Base-by-base conservation (phyloP, 176 grass and related monocot genomes). In the Zea luxurians region DNA sequence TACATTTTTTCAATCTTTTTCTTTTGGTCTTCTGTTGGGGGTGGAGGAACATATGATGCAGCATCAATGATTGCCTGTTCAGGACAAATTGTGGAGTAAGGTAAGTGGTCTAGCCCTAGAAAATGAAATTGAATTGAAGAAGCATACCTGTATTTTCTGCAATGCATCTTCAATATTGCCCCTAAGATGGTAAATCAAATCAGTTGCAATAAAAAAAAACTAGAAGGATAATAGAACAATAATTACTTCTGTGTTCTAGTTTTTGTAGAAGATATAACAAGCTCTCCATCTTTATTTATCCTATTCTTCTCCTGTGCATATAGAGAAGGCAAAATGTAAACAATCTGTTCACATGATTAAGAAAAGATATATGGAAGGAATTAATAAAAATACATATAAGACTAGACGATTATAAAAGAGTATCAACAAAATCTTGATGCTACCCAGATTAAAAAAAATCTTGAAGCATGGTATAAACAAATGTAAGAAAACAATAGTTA, bases 211-310 rank as follows among this genome's bases (percentile, higher is more conserved):
- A 16, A 77, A 77, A 80, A 81, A 45, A 73, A 48, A 65, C 8
- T 11, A 45, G 78, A 58, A 62, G 2, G 68, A 15, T 27, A 83
- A 48, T 13, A 35, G 60, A 66, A 70, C 50, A 27, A 50, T 47
- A 64, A 46, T 88, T 95, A 99, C 96, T 93, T 99, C 45, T 93
- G 96, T 48, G 92, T 95, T 86, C 96, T 92, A 21, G 90, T 95
- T 89, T 92, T 99, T n/a, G 92, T 99, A 83, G 96, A 95, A 81
- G 86, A 93, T 15, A 99, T 95, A 54, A 99, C 90, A 86, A 99
- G 90, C 76, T 99, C 96, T 4, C 90, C 96, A 64, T 87, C 70
- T 75, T 92, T 99, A 80, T 99, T 99, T 75, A 99, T 95, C 70
- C 92, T 80, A 65, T 95, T 99, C 78, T 99, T 95, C 87, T 95